Evolutionary conservation across 73 alveolate genomes (phyloP), one percentile per base, ranked within the genome.

Genomic region (Blepharisma japonicum): DNA sequence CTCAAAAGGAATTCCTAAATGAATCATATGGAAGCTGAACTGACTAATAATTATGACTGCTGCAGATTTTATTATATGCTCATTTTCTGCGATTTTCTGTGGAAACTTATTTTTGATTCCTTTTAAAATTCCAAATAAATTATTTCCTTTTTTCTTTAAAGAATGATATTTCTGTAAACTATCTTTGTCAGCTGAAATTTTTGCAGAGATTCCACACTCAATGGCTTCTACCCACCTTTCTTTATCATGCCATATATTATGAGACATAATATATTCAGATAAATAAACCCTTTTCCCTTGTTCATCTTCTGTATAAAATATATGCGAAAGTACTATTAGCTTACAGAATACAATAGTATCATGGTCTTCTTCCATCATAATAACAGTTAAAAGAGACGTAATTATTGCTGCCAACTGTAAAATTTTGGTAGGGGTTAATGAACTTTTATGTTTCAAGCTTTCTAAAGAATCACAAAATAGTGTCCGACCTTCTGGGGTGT

Each of bases 11-110:
- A 81, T 77, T 14, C 83, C 80, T 46, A 81, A 71, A 47, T 81
- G 80, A 6, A 47, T 72, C 71, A 81, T 71, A 56, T 81, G 88
- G 76, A 49, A 81, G 45, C 25, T 49, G 81, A 71, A 81, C 18
- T 72, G 71, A 4, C 67, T 32, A 25, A 81, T 61, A 8, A 61
- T 25, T 4, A 25, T 61, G 0, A 61, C 14, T 18, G 74, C 74
- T 2, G 74, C 74, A 25, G 23, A 25, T 61, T 61, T 61, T 9
- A 25, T 9, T 25, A 14, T 39, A 9, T 39, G 38, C 46, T 61
- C 49, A n/a, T 61, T 39, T 11, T 61, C 74, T 61, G 74, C 49
- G 5, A 14, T 25, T 18, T 14, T 14, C 23, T 61, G 38, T 14
- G 23, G 23, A 61, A 14, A n/a, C 49, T n/a, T 25, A 8, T 25